Evolutionary conservation across 768 basidiomycete species (phyloP), one percentile per base, ranked within the genome.

Genomic region (Suillus hirtellus): DNA sequence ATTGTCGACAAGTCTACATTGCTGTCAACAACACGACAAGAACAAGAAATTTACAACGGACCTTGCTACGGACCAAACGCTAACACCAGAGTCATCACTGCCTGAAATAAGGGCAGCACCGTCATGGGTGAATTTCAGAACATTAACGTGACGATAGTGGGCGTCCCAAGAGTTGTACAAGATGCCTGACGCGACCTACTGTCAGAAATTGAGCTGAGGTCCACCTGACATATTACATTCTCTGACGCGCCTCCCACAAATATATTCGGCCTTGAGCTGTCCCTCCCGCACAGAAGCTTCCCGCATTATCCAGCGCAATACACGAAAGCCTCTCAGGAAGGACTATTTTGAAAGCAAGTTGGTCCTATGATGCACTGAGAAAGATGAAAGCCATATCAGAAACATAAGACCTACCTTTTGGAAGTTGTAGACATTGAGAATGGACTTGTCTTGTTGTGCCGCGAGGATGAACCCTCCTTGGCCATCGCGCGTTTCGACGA

Each of bases 91-190:
- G 72, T 99, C 97, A 65, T 96, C 93, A 61, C 92, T 94, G 4
- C 91, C 94, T 40, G 93, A 92, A 19, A 98, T 69, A 52, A 99
- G 37, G 6, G 89, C 86, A 52, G 83, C 84, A 40, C 92, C 91
- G 70, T 97, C 95, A 21, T 81, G 80, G 10, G 93, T 91, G 73
- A 98, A 99, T 49, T 84, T 86, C 2, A 99, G 76, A 10, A 90
- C 88, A 64, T 86, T 91, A 60, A 98, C 84, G 72, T 88, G 83
- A 63, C 96, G 91, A 78, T 99, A 99, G 75, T 99, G 96, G 19
- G 96, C 96, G 64, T 98, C 96, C 87, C 95, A 95, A 0, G 92
- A 85, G 68, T 90, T 87, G 79, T 88, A 94, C 53, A 98, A 79
- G 60, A 96, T 88, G n/a, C 96, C 96, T n/a, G 96, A 97, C 11